These are phyloP conservation scores for Oldenlandia corymbosa DNA, from an alignment of 257 asterid species.

Conservation along the genomic window DNA sequence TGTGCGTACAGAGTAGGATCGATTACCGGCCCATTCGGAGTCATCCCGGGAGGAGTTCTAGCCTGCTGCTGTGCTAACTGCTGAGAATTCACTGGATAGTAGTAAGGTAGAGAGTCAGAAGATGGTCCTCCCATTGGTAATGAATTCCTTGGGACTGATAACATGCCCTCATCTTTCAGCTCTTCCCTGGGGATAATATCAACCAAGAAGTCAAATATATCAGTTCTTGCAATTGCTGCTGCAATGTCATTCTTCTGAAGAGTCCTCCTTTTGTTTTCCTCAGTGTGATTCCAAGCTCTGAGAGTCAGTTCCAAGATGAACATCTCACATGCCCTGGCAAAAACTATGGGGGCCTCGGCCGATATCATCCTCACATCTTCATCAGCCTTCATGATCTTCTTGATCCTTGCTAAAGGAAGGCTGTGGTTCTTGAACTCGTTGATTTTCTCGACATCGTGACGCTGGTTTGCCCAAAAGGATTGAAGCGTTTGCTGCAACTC, in stretches of 20 bases:
- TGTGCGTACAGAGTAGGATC: slow-evolving; percentile 20
- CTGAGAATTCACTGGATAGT: slow-evolving; percentile 19
- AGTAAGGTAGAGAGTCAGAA: slow-evolving; percentile 18
- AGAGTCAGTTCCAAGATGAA: slow-evolving; percentile 30
- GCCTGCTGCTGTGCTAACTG: slow-evolving; percentile 15
- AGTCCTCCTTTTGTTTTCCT: slow-evolving; percentile 29
- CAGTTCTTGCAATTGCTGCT: slow-evolving; percentile 25
- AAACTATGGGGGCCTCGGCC: slow-evolving; percentile 30
- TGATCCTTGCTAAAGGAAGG: slow-evolving; percentile 34
- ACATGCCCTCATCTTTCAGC: slow-evolving; percentile 15
- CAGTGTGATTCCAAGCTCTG: slow-evolving; percentile 29
- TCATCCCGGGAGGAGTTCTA: slow-evolving; percentile 10
- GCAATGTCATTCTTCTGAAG: slow-evolving; percentile 26
- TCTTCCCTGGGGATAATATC: slow-evolving; percentile 31
- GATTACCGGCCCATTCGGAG: neutral
- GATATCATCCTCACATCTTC: slow-evolving; percentile 36
- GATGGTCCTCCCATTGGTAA: slow-evolving; percentile 8
- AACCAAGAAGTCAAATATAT: slow-evolving; percentile 28
- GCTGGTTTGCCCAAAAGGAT: slow-evolving; percentile 19
- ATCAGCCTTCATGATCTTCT: slow-evolving; percentile 37
- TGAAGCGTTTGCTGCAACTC: slow-evolving; percentile 14
- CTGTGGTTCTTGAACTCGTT: slow-evolving; percentile 27
- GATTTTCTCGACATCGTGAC: slow-evolving; percentile 14
- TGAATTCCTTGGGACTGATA: slow-evolving; percentile 19
- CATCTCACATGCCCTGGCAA: slow-evolving; percentile 33